These are phyloP conservation scores for Leccinum pellstonianum DNA, from an alignment of 768 basidiomycete genomes.

Conservation along the genomic window DNA sequence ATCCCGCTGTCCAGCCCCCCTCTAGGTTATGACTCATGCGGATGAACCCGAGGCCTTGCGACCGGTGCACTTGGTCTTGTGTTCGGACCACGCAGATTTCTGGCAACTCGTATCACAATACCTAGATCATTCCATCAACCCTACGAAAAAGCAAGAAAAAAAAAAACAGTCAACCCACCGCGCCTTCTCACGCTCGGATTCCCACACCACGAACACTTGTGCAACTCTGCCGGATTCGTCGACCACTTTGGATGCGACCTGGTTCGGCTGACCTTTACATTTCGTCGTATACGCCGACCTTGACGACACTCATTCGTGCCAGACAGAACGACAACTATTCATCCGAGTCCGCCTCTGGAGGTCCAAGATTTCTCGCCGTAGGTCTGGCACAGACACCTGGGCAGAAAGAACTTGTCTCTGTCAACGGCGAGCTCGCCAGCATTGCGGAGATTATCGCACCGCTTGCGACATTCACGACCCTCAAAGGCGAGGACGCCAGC, in stretches of 20 bases:
- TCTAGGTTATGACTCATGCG: background rate
- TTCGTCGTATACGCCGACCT: background rate
- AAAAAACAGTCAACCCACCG: slow-evolving; percentile 28
- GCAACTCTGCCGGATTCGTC: slow-evolving; percentile 49
- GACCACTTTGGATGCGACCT: slow-evolving; percentile 45
- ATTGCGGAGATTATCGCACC: background rate
- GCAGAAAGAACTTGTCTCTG: background rate
- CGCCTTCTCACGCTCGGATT: slow-evolving; percentile 53
- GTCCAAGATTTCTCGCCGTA: background rate
- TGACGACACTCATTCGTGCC: background rate
- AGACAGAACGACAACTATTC: background rate
- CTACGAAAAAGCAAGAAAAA: background rate
- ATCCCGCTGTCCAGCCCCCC: background rate
- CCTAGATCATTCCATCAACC: background rate
- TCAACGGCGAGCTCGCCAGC: background rate
- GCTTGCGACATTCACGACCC: background rate
- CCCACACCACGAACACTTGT: slow-evolving; percentile 57
- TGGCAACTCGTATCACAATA: slow-evolving; percentile 21
- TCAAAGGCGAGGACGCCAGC: background rate
- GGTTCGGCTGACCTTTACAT: background rate
- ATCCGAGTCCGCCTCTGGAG: background rate
- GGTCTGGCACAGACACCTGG: background rate
- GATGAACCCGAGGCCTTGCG: slow-evolving; percentile 1
- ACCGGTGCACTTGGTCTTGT: slow-evolving; percentile 12
- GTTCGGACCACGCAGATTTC: slow-evolving; percentile 17